Conservation (phyloP, 352 stramenopile genomes). For the Phytopythium mirpurense region DNA sequence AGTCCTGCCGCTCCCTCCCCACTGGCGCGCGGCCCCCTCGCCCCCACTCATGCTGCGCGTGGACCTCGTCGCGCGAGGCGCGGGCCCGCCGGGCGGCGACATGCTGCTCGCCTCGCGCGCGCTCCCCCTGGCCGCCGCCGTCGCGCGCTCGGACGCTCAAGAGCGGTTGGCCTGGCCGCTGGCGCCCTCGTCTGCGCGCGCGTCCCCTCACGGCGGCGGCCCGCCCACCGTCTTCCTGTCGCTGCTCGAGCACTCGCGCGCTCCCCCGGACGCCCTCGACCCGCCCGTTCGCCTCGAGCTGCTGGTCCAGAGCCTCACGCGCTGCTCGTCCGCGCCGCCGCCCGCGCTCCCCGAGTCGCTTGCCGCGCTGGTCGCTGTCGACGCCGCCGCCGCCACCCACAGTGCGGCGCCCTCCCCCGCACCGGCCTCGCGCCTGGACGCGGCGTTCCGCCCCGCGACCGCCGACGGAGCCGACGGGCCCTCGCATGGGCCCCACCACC, state of each 20-base stretch:
- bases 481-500: background rate
- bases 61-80: slow-evolving; percentile 55
- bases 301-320: slow-evolving; percentile 12
- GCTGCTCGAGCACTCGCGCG: slow-evolving; percentile 11
- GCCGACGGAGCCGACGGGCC: background rate
- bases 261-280: background rate
- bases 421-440: background rate
- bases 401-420: background rate
- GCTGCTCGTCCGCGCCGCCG: background rate
- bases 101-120: slow-evolving; percentile 30
- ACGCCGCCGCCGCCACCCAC: no score
- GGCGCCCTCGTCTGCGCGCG: slow-evolving; percentile 2
- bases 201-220: background rate
- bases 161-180: slow-evolving; percentile 24
- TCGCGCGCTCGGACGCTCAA: slow-evolving; percentile 19
- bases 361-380: background rate
- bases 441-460: background rate
- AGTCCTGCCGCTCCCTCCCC: slow-evolving; percentile 39
- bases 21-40: slow-evolving; percentile 17
- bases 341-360: background rate
- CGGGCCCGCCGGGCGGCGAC: slow-evolving; percentile 66
- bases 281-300: slow-evolving; percentile 13
- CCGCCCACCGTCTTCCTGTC: slow-evolving; percentile 11
- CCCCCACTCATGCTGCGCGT: slow-evolving; percentile 22
- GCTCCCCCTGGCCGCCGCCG: slow-evolving; percentile 16